These are phyloP conservation scores for Syzygium oleosum DNA, from an alignment of 345 rosid species.

Conservation along the genomic window DNA sequence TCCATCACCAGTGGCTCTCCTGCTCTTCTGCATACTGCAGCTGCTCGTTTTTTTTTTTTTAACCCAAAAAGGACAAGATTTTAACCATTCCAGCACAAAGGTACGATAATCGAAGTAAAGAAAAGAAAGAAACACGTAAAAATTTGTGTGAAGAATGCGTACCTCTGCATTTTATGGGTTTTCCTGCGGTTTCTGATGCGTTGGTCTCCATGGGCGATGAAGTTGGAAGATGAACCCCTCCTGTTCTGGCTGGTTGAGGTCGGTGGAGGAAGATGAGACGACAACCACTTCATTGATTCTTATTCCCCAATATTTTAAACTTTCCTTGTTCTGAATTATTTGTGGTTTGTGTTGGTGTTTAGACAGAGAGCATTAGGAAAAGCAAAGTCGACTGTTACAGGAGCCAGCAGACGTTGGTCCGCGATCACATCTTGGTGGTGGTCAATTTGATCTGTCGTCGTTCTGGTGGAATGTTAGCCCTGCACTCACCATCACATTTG, in stretches of 20 bases:
- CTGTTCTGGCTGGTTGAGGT: background rate
- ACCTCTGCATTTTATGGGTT: slow-evolving; percentile 57
- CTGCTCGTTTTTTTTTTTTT: slow-evolving; percentile 8
- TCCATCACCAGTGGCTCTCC: slow-evolving; percentile 47
- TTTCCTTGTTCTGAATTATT: background rate
- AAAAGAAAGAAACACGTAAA: background rate
- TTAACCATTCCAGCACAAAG: background rate
- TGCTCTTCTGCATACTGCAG: slow-evolving; percentile 47
- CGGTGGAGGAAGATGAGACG: background rate
- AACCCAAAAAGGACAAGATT: background rate
- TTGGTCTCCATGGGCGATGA: slow-evolving; percentile 4
- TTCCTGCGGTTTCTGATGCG: slow-evolving; percentile 17
- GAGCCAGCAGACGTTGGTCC: background rate
- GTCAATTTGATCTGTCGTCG: background rate
- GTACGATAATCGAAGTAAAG: background rate
- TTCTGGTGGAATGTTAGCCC: background rate
- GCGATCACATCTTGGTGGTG: background rate
- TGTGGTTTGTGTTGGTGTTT: background rate
- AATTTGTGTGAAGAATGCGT: background rate
- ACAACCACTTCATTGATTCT: background rate
- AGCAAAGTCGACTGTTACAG: background rate
- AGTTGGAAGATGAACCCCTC: background rate
- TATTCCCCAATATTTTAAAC: background rate
- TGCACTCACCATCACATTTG: background rate
- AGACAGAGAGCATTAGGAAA: background rate